phyloP scores from a whole-genome alignment of 257 asterid genomes.

The Solanum etuberosum region DNA sequence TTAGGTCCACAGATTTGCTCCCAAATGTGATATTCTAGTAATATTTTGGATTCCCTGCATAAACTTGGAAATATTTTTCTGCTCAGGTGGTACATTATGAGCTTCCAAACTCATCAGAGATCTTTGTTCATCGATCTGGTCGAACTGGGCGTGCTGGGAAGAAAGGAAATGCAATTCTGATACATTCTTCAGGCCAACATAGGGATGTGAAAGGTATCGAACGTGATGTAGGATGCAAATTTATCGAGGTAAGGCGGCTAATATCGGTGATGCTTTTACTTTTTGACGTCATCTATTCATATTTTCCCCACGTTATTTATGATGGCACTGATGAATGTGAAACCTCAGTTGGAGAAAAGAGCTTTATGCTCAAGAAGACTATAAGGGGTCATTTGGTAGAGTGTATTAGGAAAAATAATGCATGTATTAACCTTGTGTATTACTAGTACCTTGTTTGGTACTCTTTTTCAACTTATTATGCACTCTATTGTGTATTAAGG shows the following conservation, averaged over 20 bases:
- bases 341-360: background rate
- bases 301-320: background rate
- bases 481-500: too few relatives aligned
- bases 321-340: background rate
- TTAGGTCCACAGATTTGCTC: background rate
- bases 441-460: too few relatives aligned
- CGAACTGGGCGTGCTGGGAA: constrained; percentile 23
- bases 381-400: too few relatives aligned
- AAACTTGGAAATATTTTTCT: background rate
- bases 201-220: constrained; percentile 16
- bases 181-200: constrained; percentile 3
- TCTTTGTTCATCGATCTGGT: constrained; percentile 17
- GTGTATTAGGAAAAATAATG: too few relatives aligned
- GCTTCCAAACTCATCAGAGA: constrained; percentile 15
- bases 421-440: too few relatives aligned
- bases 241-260: constrained; percentile 5
- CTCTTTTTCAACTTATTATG: too few relatives aligned
- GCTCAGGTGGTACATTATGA: constrained; percentile 52
- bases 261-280: background rate
- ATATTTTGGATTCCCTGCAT: background rate
- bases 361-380: background rate
- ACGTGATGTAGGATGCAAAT: constrained; percentile 17
- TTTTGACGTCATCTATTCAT: background rate
- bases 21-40: background rate
- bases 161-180: constrained; percentile 15